These are phyloP conservation scores for Tylopilus plumbeoviolaceoides DNA, from an alignment of 768 basidiomycete genomes.

Conservation along the genomic window DNA sequence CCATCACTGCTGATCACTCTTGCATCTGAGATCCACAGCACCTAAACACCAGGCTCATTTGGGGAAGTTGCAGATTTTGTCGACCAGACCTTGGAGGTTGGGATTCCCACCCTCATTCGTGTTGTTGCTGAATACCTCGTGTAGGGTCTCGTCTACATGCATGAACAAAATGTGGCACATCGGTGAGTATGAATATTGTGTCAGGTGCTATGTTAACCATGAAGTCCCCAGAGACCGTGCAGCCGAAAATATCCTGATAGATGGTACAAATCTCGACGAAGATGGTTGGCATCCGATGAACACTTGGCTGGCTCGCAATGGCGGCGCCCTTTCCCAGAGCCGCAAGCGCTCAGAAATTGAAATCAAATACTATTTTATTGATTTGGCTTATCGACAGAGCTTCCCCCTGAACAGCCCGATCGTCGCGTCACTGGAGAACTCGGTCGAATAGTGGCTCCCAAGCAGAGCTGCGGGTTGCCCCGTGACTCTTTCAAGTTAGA, in stretches of 20 bases:
- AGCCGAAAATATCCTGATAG: conserved; percentile 31
- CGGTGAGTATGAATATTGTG: no score
- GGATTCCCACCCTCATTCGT: no score
- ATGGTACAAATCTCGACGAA: conserved; percentile 23
- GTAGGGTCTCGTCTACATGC: conserved; percentile 36
- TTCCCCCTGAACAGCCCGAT: conserved; percentile 6
- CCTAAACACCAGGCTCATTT: no score
- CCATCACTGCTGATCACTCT: no score
- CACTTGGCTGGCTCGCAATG: conserved; percentile 10
- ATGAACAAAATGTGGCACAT: conserved; percentile 33
- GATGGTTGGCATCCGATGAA: conserved; percentile 26
- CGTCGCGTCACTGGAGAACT: not conserved
- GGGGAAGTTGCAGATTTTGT: no score
- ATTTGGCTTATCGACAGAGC: conserved; percentile 34
- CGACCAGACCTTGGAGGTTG: not conserved
- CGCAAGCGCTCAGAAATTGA: conserved; percentile 26
- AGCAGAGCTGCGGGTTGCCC: conserved; percentile 16
- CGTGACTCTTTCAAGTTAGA: conserved; percentile 32
- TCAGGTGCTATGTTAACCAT: no score
- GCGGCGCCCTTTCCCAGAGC: no score
- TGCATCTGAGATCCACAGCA: no score
- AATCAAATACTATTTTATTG: conserved; percentile 33
- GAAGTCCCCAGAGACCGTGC: conserved; percentile 23
- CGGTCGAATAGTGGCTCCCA: conserved; percentile 19
- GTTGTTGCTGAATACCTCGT: no score